Base-by-base conservation (phyloP, 1,284 basidiomycete species). In the Hemileccinum hortonii region DNA sequence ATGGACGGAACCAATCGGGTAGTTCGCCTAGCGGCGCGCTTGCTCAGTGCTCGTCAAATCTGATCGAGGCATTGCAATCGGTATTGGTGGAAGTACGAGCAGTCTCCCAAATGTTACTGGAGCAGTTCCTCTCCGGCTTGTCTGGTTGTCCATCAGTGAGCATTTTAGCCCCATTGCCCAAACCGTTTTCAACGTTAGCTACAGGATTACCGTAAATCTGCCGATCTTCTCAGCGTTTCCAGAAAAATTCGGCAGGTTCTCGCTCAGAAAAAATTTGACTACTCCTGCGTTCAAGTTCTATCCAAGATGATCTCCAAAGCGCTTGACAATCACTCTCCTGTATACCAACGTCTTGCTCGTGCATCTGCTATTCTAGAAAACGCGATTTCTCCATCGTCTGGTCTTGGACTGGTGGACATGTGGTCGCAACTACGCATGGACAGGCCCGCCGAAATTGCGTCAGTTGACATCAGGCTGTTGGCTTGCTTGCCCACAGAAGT, bases 331-430 rank as follows among this genome's bases (percentile, higher is more conserved):
- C 61, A 69, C 47, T 68, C 75, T 0, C 47, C 67, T 12, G 35
- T 44, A 11, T 75, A 81, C 47, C 47, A 54, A 2, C 45, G 53
- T 30, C 58, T 83, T 32, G 57, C 56, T 14, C 50, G 48, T 22
- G 60, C 65, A 26, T 71, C 69, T 14, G 53, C 66, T 44, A 53
- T 58, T 29, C 67, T 87, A 6, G 67, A 72, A 47, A 62, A 72
- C 4, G 55, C 66, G 4, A 68, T 82, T n/a, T 77, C 77, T n/a
- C 72, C 78, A 6, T 75, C 76, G 16, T 75, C 76, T 19, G 85
- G 85, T 11, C 70, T 77, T 24, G 84, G 84, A 24, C 61, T 87
- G 56, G 69, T 74, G 30, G 73, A 81, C 15, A 75, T 85, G 32
- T 85, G 83, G 83, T 71, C 72, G n/a, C 64, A 64, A 4, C 63